Evolutionary conservation across 495 filamentous ascomycete species (phyloP).

Genomic region (Arthonia radiata): DNA sequence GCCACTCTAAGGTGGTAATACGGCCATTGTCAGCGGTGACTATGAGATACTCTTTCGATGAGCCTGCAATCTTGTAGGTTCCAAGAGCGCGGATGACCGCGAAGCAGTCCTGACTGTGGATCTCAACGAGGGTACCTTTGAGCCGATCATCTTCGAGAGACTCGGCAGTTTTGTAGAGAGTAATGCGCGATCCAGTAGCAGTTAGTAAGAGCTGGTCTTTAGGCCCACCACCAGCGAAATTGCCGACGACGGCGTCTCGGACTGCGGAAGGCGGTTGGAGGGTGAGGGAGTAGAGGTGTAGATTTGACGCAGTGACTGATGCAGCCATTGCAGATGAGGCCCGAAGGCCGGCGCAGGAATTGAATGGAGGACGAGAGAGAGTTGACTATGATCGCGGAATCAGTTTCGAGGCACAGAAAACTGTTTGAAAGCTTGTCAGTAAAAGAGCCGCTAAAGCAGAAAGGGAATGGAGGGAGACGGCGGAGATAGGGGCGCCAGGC

Average conservation of each 20-base stretch:
- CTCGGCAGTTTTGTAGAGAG: conserved; percentile 70
- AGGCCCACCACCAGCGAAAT: conserved; percentile 81
- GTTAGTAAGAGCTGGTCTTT: conserved; percentile 94
- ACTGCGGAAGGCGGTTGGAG: conserved; percentile 74
- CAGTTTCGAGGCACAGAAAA: too few relatives aligned
- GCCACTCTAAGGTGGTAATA: conserved; percentile 81
- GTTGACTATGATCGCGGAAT: too few relatives aligned
- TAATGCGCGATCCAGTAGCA: conserved; percentile 71
- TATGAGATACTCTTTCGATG: conserved; percentile 68
- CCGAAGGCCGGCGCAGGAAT: too few relatives aligned
- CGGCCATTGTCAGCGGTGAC: conserved; percentile 88
- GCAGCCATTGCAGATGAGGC: too few relatives aligned
- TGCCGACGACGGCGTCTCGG: conserved; percentile 72
- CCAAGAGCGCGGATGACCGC: conserved; percentile 77
- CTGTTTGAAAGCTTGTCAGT: too few relatives aligned
- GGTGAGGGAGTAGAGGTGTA: conserved; percentile 85
- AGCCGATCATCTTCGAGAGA: too few relatives aligned
- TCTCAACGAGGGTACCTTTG: too few relatives aligned
- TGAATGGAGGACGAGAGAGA: too few relatives aligned
- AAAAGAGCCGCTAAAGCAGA: too few relatives aligned
- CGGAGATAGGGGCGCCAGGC: too few relatives aligned
- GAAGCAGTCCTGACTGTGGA: conserved; percentile 92
- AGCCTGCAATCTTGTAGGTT: conserved; percentile 68
- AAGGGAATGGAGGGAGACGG: too few relatives aligned
- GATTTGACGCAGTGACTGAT: too few relatives aligned